Base-by-base conservation (phyloP, 1,284 basidiomycete genomes). In the Kalmanozyma brasiliensis region DNA sequence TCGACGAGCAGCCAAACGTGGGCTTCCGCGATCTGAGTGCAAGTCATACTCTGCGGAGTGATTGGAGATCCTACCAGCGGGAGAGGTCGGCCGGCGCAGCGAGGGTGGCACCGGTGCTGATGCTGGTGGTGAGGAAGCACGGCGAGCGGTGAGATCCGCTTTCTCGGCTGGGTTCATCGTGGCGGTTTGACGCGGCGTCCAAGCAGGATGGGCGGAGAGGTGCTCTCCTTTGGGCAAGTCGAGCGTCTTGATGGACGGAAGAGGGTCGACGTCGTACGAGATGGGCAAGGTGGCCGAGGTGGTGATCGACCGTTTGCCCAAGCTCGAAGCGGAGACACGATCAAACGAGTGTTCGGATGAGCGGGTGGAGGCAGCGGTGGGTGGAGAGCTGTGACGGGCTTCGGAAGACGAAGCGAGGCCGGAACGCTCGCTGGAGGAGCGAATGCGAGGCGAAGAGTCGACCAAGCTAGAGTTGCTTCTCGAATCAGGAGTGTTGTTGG, bases 41-140 rank as follows among this genome's bases (percentile, higher is more conserved):
- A 52, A 49, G 17, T 66, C 68, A 58, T 59, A 71, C 22, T 71
- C 68, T 16, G 53, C 62, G 7, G 68, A 69, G 24, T 69, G 66
- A 24, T 69, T 55, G 11, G 66, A 63, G 23, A 63, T 45, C 23
- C 52, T 46, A 16, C 66, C 60, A 17, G 60, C 60, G 20, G 66
- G 66, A 10, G 66, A 69, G 23, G 47, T 44, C 3, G 66, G 60
- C 26, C 66, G 51, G 16, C 66, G 66, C 35, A 69, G 38, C 13
- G 56, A 32, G 1, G 55, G 42, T 7, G 48, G n/a, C n/a, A n/a
- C n/a, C n/a, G n/a, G n/a, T n/a, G n/a, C n/a, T n/a, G n/a, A n/a
- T n/a, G n/a, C n/a, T n/a, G n/a, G 37, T 6, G 60, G 60, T 32
- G 66, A 51, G 22, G 62, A 58, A 22, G 48, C 44, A 16, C 51